Conservation (phyloP, 768 basidiomycete species). For the Podaxis pistillaris region DNA sequence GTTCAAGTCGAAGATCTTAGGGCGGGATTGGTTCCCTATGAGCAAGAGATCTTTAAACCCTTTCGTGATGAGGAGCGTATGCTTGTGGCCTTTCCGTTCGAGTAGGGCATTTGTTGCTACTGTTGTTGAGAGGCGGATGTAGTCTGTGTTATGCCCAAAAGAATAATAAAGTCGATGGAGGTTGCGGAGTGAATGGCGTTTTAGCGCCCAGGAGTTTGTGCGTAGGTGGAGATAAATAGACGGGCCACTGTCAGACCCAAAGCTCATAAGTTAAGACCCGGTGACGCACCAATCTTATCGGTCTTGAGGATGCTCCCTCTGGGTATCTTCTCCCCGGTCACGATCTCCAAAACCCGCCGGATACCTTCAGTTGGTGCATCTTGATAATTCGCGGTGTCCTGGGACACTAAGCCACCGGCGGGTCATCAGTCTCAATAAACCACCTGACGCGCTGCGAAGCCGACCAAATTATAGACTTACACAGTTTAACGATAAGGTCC, state of each 20-base stretch:
- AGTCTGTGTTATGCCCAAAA: constrained; percentile 48
- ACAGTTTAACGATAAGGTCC: constrained; percentile 88
- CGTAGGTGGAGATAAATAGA: background rate
- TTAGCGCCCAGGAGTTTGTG: background rate
- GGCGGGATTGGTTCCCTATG: constrained; percentile 94
- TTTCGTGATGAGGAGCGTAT: constrained; percentile 87
- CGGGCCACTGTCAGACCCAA: background rate
- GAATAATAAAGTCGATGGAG: background rate
- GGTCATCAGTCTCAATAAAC: background rate
- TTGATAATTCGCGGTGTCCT: constrained; percentile 82
- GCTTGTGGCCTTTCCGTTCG: constrained; percentile 91
- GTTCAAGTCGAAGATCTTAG: constrained; percentile 92
- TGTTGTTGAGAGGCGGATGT: constrained; percentile 89
- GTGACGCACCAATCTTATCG: constrained; percentile 69
- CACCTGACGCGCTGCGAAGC: background rate
- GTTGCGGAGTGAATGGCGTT: too few species aligned
- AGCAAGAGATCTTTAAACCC: constrained; percentile 90
- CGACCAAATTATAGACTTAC: constrained; percentile 41
- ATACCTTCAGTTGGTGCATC: constrained; percentile 97
- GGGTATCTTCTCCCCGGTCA: constrained; percentile 66
- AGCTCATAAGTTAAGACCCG: background rate
- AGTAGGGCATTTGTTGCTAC: constrained; percentile 95
- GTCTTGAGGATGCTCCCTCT: constrained; percentile 69
- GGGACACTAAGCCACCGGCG: constrained; percentile 58
- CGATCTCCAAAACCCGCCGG: constrained; percentile 76